Evolutionary conservation across 2,329 filamentous ascomycete species (phyloP).

Genomic region (Ilyonectria destructans): DNA sequence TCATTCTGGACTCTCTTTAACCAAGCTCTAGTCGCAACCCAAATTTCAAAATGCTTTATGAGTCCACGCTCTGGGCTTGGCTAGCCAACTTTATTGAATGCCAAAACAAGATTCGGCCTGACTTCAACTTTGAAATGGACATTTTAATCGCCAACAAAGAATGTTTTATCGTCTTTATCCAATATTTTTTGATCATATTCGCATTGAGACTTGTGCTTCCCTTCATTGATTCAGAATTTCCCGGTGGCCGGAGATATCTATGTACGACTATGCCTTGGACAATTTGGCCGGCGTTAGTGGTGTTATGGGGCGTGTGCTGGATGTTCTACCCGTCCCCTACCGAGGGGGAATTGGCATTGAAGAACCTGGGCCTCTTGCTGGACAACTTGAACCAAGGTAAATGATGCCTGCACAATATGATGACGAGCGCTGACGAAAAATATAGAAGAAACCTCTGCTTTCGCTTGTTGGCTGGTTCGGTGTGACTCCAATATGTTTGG

Average conservation of each 20-base stretch:
- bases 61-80: too few species aligned
- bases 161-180: not conserved
- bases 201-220: not conserved
- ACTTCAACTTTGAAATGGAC: too few species aligned
- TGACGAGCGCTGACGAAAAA: accelerated
- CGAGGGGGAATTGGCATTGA: not conserved
- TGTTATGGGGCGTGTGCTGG: constrained; percentile 21
- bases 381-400: not conserved
- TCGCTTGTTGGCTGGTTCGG: too few species aligned
- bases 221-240: not conserved
- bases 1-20: too few species aligned
- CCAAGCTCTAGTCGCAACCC: too few species aligned
- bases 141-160: too few species aligned
- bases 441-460: not conserved
- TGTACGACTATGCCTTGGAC: constrained; percentile 23
- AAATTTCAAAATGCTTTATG: too few species aligned
- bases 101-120: too few species aligned
- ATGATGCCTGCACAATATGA: not conserved
- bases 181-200: not conserved
- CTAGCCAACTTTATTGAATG: too few species aligned
- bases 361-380: not conserved
- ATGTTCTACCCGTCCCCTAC: constrained; percentile 6
- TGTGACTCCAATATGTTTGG: not conserved
- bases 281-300: constrained; percentile 1
- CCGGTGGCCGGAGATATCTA: not conserved